Conservation (phyloP, 768 basidiomycete genomes). For the Kondoa malvinella region DNA sequence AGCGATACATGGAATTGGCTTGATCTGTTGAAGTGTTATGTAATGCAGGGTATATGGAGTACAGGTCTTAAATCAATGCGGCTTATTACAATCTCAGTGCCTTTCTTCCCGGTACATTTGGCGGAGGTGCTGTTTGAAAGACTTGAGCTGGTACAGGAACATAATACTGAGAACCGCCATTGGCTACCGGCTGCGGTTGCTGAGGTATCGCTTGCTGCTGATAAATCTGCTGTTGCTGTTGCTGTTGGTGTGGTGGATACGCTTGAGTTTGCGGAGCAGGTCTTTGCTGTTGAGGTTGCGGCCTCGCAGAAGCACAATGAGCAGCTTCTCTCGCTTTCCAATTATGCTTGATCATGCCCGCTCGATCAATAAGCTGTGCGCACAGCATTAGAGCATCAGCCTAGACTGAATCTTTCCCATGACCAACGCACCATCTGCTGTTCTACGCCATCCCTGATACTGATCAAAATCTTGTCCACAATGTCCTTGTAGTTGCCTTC, state of each 20-base stretch:
- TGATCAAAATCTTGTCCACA: constrained; percentile 74
- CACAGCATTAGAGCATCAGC: too few species aligned
- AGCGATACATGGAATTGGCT: constrained; percentile 23
- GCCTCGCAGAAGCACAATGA: neutral
- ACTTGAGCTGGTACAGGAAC: neutral
- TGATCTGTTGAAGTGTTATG: constrained; percentile 24
- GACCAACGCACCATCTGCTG: constrained; percentile 51
- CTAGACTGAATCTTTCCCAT: neutral
- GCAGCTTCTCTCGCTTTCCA: constrained; percentile 16
- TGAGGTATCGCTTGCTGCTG: too few species aligned
- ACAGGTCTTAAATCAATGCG: neutral
- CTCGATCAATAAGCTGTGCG: constrained; percentile 12
- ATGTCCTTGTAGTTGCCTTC: constrained; percentile 72
- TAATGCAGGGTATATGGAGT: too few species aligned
- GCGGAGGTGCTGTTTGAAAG: neutral
- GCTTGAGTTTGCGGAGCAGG: neutral
- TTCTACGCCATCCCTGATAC: constrained; percentile 86
- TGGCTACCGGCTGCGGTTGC: too few species aligned
- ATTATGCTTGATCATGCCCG: constrained; percentile 9
- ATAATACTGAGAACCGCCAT: neutral
- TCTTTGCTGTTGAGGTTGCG: neutral
- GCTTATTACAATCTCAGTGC: neutral
- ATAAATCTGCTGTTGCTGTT: neutral
- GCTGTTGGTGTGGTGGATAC: neutral
- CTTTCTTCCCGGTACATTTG: neutral